Conservation (phyloP, 1,284 basidiomycete species). For the Puccinia brachypodii region DNA sequence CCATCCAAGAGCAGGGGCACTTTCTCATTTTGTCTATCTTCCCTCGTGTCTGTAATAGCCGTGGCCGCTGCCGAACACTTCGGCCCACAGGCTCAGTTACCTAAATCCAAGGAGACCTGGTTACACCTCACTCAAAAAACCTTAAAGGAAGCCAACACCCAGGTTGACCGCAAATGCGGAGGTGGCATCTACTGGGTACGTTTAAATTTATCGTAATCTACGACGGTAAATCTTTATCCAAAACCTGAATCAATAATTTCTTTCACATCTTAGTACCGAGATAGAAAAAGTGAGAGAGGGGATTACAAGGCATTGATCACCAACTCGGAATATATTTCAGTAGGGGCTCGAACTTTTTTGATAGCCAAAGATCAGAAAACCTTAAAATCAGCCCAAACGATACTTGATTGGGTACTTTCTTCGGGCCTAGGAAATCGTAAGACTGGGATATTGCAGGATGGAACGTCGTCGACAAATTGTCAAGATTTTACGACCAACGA, state of each 20-base stretch:
- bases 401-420: slow-evolving; percentile 34
- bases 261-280: slow-evolving; percentile 14
- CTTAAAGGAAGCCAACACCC: neutral
- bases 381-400: neutral
- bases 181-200: slow-evolving; percentile 43
- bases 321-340: slow-evolving; percentile 30
- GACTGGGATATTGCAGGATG: slow-evolving; percentile 22
- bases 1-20: neutral
- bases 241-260: neutral
- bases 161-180: slow-evolving; percentile 33
- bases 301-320: slow-evolving; percentile 37
- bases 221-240: neutral
- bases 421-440: slow-evolving; percentile 31
- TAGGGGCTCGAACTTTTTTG: slow-evolving; percentile 30
- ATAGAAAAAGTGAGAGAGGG: slow-evolving; percentile 8
- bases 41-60: neutral
- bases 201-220: neutral
- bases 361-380: slow-evolving; percentile 4
- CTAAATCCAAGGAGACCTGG: slow-evolving; percentile 19
- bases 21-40: neutral
- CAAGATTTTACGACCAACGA: slow-evolving; percentile 6
- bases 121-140: slow-evolving; percentile 28
- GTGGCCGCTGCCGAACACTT: slow-evolving; percentile 33
- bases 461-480: neutral
- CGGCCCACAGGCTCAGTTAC: slow-evolving; percentile 12